Base-by-base conservation (phyloP, 129 eudicot genomes). In the Lactuca sativa region DNA sequence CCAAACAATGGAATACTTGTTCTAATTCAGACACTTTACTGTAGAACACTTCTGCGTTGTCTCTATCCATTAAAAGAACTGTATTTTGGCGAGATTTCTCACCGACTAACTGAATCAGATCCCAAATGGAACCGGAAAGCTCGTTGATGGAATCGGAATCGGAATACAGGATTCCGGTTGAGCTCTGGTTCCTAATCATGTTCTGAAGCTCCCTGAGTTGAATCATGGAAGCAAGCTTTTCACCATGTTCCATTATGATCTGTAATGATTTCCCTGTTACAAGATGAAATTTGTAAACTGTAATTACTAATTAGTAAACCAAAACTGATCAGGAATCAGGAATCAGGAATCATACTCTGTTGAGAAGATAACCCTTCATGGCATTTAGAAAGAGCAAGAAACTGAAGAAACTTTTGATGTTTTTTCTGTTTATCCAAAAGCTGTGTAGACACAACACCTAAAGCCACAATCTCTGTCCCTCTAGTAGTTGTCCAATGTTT, bases 401-500 rank as follows among this genome's bases (percentile, higher is more conserved):
- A 93, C 76, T 89, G 92, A 55, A 93, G 90, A 81, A 82, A 93
- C 66, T 82, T 89, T 65, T 85, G 80, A 83, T 93, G 98, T 78
- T 83, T 93, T 74, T 89, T 91, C 76, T 84, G 90, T 82, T 93
- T 93, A 77, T 93, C 98, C n/a, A 56, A 43, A 17, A 93, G 96
- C 62, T 93, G 98, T 17, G 88, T 74, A 44, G 98, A 89, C 25
- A 87, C 82, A 75, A 80, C 83, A 72, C 90, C 71, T 71, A 89
- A 53, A 72, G 91, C 80, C 66, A 89, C 89, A 65, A 93, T 83
- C 86, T 93, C 96, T 58, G 90, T 81, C 52, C 96, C 98, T 73
- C 98, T 89, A 75, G 98, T 93, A 48, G 98, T 85, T 55, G 96
- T 89, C 98, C 98, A 93, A 71, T 93, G 98, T 74, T 93, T 93